Evolutionary conservation across 225 moss, liverwort and hornwort genomes (phyloP), one percentile per base, ranked within the genome.

Genomic region (Climacium dendroides): DNA sequence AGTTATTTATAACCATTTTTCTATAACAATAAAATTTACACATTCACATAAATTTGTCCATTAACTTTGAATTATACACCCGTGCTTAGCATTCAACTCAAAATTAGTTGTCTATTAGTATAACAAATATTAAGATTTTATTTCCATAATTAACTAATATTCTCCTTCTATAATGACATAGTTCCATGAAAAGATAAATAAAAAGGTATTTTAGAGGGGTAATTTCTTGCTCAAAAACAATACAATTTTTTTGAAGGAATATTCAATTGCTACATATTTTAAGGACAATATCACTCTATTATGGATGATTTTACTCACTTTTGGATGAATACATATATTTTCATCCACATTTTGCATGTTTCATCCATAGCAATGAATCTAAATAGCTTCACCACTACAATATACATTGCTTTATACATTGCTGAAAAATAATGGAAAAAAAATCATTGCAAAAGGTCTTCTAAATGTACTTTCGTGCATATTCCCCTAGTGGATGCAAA

Each of bases 191-290:
- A 35, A 52, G 15, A 52, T 35, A 53, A 53, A 76, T 0, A 0
- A 1, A 5, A 0, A 6, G 3, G 2, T 28, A 1, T 24, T 28
- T 28, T 2, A 0, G 6, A 5, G 43, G 3, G 6, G 1, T 0
- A 1, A 71, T 43, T 14, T 39, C 24, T 39, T 3, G 6, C 1
- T 43, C 0, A 10, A 0, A 45, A 45, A 1, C 0, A 1, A 17
- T 43, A 9, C 3, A 5, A 5, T 15, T 71, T 45, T 25, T 10
- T 15, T 5, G 0, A 10, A 0, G 6, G 1, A 45, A 72, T 72
- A 6, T 47, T 28, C 10, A 28, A 45, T 28, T 45, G 2, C 10
- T 72, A 43, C 3, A 71, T 43, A 28, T 26, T 26, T 9, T 43
- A 28, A 1, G 5, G 17, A 28, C 4, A 72, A 29, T 28, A 6